Conservation (phyloP, 768 basidiomycete species). For the Termitomyces heimii region DNA sequence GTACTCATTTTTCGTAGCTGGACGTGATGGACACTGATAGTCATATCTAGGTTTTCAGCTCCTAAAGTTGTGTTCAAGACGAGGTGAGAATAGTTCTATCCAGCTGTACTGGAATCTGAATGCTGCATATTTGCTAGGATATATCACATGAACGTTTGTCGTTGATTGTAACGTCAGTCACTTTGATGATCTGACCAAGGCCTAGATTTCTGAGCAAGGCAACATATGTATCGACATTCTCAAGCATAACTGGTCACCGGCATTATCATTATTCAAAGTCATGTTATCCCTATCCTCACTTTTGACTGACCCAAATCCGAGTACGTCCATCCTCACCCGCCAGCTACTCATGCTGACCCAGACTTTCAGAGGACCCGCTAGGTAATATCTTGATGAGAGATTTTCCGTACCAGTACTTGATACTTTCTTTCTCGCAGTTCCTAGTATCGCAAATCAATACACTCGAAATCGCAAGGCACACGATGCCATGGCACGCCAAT, state of each 20-base stretch:
- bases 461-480: constrained; percentile 60
- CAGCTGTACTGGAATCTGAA: neutral
- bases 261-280: constrained; percentile 90
- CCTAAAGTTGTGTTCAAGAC: constrained; percentile 75
- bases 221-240: constrained; percentile 86
- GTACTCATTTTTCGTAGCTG: constrained; percentile 19
- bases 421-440: constrained; percentile 34
- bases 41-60: constrained; percentile 59
- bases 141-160: constrained; percentile 80
- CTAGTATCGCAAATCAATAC: constrained; percentile 68
- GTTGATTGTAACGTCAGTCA: neutral
- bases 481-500: constrained; percentile 71
- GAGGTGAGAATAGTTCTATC: constrained; percentile 34
- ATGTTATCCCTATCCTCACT: constrained; percentile 90
- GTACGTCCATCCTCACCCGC: constrained; percentile 38
- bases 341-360: neutral
- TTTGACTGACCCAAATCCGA: constrained; percentile 90
- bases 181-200: neutral
- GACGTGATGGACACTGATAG: constrained; percentile 1
- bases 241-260: constrained; percentile 93
- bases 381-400: constrained; percentile 32
- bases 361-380: constrained; percentile 59
- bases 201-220: constrained; percentile 66
- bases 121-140: constrained; percentile 40
- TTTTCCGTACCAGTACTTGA: neutral